Conservation (phyloP, 2,329 filamentous ascomycete genomes). For the Lomentospora prolificans region DNA sequence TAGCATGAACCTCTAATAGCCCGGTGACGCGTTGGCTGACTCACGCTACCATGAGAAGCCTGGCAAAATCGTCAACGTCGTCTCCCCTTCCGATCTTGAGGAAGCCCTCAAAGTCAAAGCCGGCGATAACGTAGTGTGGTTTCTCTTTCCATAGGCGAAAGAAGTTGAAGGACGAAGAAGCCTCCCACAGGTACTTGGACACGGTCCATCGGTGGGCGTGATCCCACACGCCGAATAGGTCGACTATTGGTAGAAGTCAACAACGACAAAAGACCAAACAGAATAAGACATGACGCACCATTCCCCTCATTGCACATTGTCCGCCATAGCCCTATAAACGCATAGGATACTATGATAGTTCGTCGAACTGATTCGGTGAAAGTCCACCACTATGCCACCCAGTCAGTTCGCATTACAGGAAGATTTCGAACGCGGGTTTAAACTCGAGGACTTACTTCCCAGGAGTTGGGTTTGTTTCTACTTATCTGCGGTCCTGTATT, state of each 20-base stretch:
- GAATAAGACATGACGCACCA: background rate
- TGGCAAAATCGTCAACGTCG: constrained; percentile 8
- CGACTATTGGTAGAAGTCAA: background rate
- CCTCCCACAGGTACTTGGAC: constrained; percentile 8
- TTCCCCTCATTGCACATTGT: background rate
- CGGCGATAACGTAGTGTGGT: constrained; percentile 2
- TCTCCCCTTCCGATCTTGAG: background rate
- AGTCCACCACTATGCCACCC: constrained; percentile 4
- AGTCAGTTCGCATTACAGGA: background rate
- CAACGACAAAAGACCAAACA: too few species aligned
- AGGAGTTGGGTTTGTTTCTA: background rate
- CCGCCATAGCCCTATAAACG: background rate
- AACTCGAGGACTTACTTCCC: too few species aligned
- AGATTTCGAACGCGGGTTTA: too few species aligned
- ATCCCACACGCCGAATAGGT: background rate
- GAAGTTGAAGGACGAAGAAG: constrained; percentile 5
- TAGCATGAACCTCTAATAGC: too few species aligned
- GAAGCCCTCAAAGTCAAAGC: background rate
- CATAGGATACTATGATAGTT: constrained; percentile 5
- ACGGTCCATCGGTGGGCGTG: constrained; percentile 3
- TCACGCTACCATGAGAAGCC: background rate
- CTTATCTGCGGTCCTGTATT: too few species aligned
- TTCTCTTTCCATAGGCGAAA: constrained; percentile 4
- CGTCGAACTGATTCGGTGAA: constrained; percentile 5
- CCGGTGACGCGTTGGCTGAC: too few species aligned